Conservation (phyloP, 768 basidiomycete species). For the Lactarius hengduanensis region DNA sequence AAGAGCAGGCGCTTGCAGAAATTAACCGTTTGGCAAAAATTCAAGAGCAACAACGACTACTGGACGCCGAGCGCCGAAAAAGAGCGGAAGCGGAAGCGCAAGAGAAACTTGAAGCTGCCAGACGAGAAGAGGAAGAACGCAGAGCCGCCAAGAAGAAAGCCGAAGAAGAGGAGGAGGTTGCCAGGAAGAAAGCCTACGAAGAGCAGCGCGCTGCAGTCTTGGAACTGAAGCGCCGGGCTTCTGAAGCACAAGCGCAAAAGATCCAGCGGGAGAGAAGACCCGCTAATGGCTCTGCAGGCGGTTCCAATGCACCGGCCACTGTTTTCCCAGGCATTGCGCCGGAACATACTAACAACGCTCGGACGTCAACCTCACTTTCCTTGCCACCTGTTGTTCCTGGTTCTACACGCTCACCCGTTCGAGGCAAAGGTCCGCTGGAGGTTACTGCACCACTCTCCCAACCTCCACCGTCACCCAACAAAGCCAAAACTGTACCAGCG, state of each 20-base stretch:
- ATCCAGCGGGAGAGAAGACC: conserved; percentile 18
- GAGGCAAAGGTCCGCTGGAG: background rate
- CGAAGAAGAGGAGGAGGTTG: conserved; percentile 5
- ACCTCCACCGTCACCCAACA: background rate
- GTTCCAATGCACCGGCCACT: background rate
- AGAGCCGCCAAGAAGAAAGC: conserved; percentile 9
- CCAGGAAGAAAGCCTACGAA: conserved; percentile 10
- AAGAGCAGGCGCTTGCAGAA: conserved; percentile 13
- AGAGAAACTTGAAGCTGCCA: conserved; percentile 10
- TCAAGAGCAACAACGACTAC: conserved; percentile 12
- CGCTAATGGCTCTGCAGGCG: background rate
- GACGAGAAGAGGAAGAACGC: conserved; percentile 14
- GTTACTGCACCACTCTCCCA: background rate
- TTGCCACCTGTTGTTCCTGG: background rate
- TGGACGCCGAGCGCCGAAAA: conserved; percentile 14
- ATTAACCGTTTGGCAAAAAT: background rate
- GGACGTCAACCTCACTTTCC: background rate
- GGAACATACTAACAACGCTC: background rate
- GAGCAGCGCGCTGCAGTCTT: conserved; percentile 18
- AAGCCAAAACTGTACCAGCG: background rate
- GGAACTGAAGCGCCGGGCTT: conserved; percentile 9
- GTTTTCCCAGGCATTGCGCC: background rate
- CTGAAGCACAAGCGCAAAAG: conserved; percentile 4
- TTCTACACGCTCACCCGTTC: background rate
- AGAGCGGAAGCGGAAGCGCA: conserved; percentile 12